A percentile compares a stretch with the other conserved stretches of the same genome.
phyloP scores from a whole-genome alignment of 768 basidiomycete species.

The Russula vinacea region DNA sequence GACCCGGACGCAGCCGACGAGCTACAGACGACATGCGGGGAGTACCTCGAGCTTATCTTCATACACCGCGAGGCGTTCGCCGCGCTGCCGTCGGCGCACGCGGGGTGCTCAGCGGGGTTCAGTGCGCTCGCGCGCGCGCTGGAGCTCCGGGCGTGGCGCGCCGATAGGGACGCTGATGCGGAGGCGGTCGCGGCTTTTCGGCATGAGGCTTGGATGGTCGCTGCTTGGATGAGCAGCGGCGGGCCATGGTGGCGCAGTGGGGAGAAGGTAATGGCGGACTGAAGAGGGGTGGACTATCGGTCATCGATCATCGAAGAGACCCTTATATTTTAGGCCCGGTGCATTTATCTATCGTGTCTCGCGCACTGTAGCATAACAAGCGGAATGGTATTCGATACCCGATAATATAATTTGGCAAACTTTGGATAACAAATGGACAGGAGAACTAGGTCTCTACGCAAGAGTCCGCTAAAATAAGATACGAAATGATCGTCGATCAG shows the following conservation, averaged over 20 bases:
- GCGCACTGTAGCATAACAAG: conserved; percentile 26
- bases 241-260: conserved; percentile 29
- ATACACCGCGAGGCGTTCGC: conserved; percentile 68
- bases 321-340: neutral
- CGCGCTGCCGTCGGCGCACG: conserved; percentile 61
- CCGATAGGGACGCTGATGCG: conserved; percentile 64
- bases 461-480: neutral
- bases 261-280: conserved; percentile 18
- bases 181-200: conserved; percentile 69
- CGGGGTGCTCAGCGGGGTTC: conserved; percentile 59
- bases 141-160: conserved; percentile 63
- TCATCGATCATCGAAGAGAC: neutral
- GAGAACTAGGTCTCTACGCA: neutral
- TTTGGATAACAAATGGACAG: conserved; percentile 2
- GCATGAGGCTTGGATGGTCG: conserved; percentile 64
- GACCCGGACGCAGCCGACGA: conserved; percentile 32
- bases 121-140: conserved; percentile 62
- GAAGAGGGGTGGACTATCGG: neutral
- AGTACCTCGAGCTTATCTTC: conserved; percentile 75
- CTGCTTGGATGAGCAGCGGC: conserved; percentile 30
- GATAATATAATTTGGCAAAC: neutral
- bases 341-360: conserved; percentile 3
- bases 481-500: neutral
- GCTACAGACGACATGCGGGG: conserved; percentile 61
- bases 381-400: conserved; percentile 15